These are phyloP conservation scores for Coemansia sp. DNA, from an alignment of 192 early-diverging fungal genomes.

Conservation along the genomic window DNA sequence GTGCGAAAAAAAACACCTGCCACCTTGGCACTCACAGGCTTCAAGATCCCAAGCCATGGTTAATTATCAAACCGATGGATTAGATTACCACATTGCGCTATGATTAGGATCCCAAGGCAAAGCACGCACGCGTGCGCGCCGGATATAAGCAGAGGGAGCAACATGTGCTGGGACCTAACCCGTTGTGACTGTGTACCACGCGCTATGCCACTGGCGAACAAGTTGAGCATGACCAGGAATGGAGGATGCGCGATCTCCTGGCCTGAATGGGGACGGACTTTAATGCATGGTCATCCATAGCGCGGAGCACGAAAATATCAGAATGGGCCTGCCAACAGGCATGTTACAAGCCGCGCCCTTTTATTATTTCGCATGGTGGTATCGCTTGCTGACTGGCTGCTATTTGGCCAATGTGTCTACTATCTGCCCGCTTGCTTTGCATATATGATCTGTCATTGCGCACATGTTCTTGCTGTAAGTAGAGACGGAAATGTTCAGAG, in stretches of 20 bases:
- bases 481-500: neutral
- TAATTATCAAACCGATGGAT: neutral
- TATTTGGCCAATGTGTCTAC: neutral
- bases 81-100: neutral
- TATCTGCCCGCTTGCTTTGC: neutral
- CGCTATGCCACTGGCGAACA: neutral
- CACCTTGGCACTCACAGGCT: neutral
- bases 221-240: neutral
- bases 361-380: neutral
- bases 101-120: constrained; percentile 1
- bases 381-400: neutral
- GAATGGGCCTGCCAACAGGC: neutral
- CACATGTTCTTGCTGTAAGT: neutral
- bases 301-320: constrained; percentile 1
- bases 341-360: neutral
- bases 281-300: constrained; percentile 1
- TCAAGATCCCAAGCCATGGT: neutral
- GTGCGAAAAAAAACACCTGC: too few relatives aligned
- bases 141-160: neutral
- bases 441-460: constrained; percentile 1
- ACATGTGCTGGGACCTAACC: neutral
- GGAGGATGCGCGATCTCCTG: neutral
- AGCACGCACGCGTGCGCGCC: neutral
- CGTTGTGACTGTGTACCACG: constrained; percentile 4
- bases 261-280: neutral